Percentiles rank a stretch among this genome's conserved stretches.
Conservation (phyloP, 805 yeast genomes). For the Sugiyamaella floridensis region DNA sequence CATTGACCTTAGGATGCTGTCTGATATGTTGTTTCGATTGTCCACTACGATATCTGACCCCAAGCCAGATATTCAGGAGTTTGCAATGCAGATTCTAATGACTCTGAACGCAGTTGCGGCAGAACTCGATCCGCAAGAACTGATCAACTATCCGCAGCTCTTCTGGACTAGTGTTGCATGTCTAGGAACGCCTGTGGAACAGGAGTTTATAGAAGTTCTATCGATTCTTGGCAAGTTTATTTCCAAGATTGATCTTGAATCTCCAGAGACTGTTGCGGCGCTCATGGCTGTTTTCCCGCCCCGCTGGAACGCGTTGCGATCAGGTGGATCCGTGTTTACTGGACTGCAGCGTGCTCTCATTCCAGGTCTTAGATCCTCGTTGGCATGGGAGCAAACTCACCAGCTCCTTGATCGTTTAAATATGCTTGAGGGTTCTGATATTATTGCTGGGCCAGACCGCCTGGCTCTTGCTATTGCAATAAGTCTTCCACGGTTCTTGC, state of each 20-base stretch:
- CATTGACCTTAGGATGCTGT: slow-evolving; percentile 79
- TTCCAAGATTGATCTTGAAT: slow-evolving; percentile 77
- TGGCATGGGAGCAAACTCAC: slow-evolving; percentile 71
- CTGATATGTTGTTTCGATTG: slow-evolving; percentile 87
- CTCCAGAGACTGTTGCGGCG: slow-evolving; percentile 78
- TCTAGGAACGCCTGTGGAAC: slow-evolving; percentile 81
- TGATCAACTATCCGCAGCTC: slow-evolving; percentile 83
- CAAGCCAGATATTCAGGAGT: slow-evolving; percentile 85
- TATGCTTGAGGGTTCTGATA: slow-evolving; percentile 58
- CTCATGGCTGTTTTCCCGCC: slow-evolving; percentile 84
- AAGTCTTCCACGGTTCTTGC: slow-evolving; percentile 76
- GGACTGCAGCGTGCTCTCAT: slow-evolving; percentile 76
- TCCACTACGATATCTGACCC: slow-evolving; percentile 91
- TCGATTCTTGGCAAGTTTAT: slow-evolving; percentile 77
- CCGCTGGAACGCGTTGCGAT: slow-evolving; percentile 72
- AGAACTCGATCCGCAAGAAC: slow-evolving; percentile 66
- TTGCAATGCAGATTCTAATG: slow-evolving; percentile 95
- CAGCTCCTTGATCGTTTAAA: slow-evolving; percentile 67
- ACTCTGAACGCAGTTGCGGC: slow-evolving; percentile 89
- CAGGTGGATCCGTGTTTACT: neutral
- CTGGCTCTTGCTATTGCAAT: slow-evolving; percentile 66
- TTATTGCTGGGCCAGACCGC: slow-evolving; percentile 63
- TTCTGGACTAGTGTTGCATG: slow-evolving; percentile 96
- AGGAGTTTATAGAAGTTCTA: slow-evolving; percentile 82
- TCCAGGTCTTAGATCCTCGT: slow-evolving; percentile 77